Base-by-base conservation (phyloP, 1,284 basidiomycete genomes). In the Kalmanozyma brasiliensis region DNA sequence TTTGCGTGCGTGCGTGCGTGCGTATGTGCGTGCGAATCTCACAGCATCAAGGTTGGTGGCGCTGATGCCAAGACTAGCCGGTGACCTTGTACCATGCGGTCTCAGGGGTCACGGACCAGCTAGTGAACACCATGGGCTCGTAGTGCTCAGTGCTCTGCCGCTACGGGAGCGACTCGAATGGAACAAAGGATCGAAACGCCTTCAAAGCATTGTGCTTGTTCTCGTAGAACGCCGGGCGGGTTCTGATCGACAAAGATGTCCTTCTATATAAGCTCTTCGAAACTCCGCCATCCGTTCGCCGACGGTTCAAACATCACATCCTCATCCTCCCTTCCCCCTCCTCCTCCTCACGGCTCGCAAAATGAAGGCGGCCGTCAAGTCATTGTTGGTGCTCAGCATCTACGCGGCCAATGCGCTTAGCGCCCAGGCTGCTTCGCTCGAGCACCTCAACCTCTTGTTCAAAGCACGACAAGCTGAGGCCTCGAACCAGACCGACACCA, bases 311-410 rank as follows among this genome's bases (percentile, higher is more conserved):
- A 19, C 24, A 9, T 23, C 48, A 11, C 14, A 4, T 17, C 32
- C 14, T 4, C 17, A 17, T n/a, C 48, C 20, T 36, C 37, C 16
- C 17, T 24, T 30, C 24, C 11, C 26, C 32, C 37, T 36, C 44
- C 35, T n/a, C 32, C 17, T 16, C 43, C 3, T 34, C 5, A n/a
- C n/a, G n/a, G 17, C 19, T 34, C 3, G 5, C 4, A 38, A 52
- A 22, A 62, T 62, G 59, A 62, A 51, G 52, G 48, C 59, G 2
- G 14, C 43, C 33, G 48, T 56, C 48, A 62, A 56, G 38, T 55
- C 59, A 2, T 6, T 62, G 52, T 26, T 62, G 47, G 59, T 62
- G 52, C 59, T 62, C 47, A 45, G 59, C 59, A 56, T 56, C 44
- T 62, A 56, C 29, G 59, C 59, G 2, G 52, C 59, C 59, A 55